Base-by-base conservation (phyloP, 2,329 filamentous ascomycete genomes). In the Penicillium polonicum region DNA sequence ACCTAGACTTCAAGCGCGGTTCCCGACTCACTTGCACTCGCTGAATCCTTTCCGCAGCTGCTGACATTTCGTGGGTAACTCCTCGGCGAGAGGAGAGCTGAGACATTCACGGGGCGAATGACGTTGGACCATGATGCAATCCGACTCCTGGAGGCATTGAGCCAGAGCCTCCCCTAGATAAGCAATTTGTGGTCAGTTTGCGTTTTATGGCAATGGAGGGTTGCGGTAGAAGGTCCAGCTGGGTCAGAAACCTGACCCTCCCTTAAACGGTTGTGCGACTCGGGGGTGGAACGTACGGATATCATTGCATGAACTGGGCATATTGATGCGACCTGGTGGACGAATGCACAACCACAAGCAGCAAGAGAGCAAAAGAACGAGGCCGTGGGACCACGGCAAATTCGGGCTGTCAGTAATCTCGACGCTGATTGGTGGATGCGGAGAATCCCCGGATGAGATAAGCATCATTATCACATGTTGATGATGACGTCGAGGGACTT, bases 241-340 rank as follows among this genome's bases (percentile, higher is more conserved):
- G 45, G 21, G 13, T 10, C 29, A 29, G 29, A 36, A 17, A 19
- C 13, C 38, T 51, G 41, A 33, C 42, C n/a, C 17, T 17, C 41
- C 31, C 15, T 53, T 13, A 8, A 19, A 21, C 21, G 3, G 13
- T 31, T 31, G 54, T 44, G 27, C n/a, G 17, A 49, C 50, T 43
- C 60, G 41, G 27, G 48, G 44, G 43, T 48, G 56, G 23, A 51
- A 80, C 90, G 67, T 84, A 97, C 93, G 87, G 74, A 99, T 90
- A 77, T 97, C 93, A 85, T 92, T 91, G 80, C 94, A 99, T 62
- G 93, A 97, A 76, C 90, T 92, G 58, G 93, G 92, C 94, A 97
- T 96, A 54, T 75, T 81, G 74, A 53, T 21, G 21, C 42, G 41
- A 55, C 50, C 57, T 58, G 17, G 46, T 43, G 38, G 31, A 50